These are phyloP conservation scores for Solanum bulbocastanum DNA, from an alignment of 257 asterid species.

Conservation along the genomic window DNA sequence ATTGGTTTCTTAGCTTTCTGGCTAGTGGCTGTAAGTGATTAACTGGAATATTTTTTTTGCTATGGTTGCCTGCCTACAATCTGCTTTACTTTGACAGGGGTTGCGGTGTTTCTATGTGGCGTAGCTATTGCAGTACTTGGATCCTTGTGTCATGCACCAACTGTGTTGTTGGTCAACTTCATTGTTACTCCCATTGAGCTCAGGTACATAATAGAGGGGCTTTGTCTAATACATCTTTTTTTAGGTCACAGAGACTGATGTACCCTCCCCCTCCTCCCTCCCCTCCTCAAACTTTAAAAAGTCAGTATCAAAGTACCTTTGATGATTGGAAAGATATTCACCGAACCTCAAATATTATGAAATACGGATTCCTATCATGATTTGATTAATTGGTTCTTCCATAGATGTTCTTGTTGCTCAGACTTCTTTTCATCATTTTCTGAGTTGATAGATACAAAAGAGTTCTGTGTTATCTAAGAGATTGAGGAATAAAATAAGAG, in stretches of 20 bases:
- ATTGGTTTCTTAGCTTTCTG: background rate
- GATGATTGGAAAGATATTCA: background rate
- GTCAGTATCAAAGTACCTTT: background rate
- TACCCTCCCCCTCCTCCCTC: background rate
- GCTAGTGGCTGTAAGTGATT: background rate
- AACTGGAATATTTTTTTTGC: background rate
- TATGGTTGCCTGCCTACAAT: background rate
- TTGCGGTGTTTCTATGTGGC: constrained; percentile 78
- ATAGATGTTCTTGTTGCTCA: background rate
- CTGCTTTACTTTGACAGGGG: constrained; percentile 38
- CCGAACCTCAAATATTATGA: background rate
- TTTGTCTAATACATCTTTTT: background rate
- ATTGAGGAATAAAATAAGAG: background rate
- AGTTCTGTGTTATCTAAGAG: background rate
- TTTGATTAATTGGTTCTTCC: background rate
- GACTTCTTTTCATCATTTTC: background rate
- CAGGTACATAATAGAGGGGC: constrained; percentile 27
- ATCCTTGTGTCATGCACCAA: constrained; percentile 77
- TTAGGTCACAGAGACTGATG: background rate
- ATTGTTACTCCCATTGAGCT: constrained; percentile 79
- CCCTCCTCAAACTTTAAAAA: background rate
- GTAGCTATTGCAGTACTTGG: constrained; percentile 68
- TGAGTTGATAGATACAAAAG: background rate
- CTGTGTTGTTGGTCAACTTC: constrained; percentile 82
- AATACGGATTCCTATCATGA: background rate